Evolutionary conservation across 2,329 filamentous ascomycete genomes (phyloP).

Genomic region (Fusarium sp.): DNA sequence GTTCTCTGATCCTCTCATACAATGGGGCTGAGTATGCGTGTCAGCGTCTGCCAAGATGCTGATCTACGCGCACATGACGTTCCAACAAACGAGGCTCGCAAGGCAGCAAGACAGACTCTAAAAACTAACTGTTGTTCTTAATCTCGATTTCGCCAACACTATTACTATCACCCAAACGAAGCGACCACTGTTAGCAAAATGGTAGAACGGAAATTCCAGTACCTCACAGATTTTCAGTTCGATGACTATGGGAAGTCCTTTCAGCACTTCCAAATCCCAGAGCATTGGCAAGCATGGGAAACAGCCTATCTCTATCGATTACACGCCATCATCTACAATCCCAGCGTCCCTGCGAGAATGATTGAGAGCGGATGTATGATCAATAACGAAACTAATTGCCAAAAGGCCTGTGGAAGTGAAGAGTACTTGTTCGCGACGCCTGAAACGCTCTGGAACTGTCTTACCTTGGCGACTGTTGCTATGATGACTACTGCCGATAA

Average conservation of each 20-base stretch:
- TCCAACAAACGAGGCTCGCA: background rate
- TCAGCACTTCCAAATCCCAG: background rate
- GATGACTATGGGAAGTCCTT: background rate
- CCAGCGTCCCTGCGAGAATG: background rate
- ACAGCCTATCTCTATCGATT: background rate
- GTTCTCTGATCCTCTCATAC: too few species aligned
- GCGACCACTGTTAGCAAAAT: rapidly evolving
- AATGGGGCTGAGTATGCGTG: too few species aligned
- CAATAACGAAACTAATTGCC: background rate
- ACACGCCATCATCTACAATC: background rate
- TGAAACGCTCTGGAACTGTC: slow-evolving; percentile 24
- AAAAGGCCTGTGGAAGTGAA: background rate
- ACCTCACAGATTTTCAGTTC: background rate
- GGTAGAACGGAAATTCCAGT: background rate
- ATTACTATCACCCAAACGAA: rapidly evolving
- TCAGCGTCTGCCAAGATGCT: background rate
- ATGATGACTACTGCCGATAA: background rate
- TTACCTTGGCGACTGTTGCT: slow-evolving; percentile 4
- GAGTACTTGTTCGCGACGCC: background rate
- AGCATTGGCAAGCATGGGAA: background rate
- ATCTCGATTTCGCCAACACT: too few species aligned
- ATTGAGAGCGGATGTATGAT: background rate
- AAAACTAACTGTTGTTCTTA: too few species aligned
- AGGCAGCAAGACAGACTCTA: background rate
- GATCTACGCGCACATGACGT: background rate